A percentile compares a stretch with the other conserved stretches of the same genome.
phyloP scores from a whole-genome alignment of 2,329 filamentous ascomycete genomes.

The Xenosphaeropsis pyriputrescens region DNA sequence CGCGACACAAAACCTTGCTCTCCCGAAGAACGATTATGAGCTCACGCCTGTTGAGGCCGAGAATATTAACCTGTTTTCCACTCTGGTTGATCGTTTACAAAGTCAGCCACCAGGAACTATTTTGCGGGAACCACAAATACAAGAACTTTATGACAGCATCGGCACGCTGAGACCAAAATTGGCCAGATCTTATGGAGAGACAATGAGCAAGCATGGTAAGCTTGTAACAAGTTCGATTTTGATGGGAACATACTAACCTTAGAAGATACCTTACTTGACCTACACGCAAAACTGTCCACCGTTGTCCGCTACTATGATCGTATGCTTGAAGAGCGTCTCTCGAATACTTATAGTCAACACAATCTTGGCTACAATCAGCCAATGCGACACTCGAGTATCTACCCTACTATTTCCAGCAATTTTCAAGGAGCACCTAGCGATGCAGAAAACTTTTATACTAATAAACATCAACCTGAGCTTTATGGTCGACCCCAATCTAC shows the following conservation, averaged over 20 bases:
- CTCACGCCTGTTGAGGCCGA: constrained; percentile 87
- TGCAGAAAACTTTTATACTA: constrained; percentile 70
- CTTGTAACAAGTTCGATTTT: constrained; percentile 4
- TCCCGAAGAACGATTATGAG: constrained; percentile 88
- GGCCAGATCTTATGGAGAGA: constrained; percentile 90
- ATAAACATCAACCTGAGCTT: constrained; percentile 22
- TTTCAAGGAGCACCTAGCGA: constrained; percentile 30
- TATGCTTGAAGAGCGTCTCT: constrained; percentile 92
- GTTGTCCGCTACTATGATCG: constrained; percentile 96
- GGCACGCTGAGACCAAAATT: constrained; percentile 86
- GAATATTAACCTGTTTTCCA: constrained; percentile 93
- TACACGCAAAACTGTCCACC: constrained; percentile 89
- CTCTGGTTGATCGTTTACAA: constrained; percentile 83
- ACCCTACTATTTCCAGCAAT: constrained; percentile 52
- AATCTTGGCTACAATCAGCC: constrained; percentile 48
- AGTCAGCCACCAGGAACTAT: constrained; percentile 94
- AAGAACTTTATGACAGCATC: constrained; percentile 95
- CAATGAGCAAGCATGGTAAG: constrained; percentile 97
- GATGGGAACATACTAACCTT: constrained; percentile 18
- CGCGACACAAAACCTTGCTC: constrained; percentile 32
- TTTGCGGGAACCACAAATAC: constrained; percentile 90
- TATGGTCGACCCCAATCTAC: constrained; percentile 33
- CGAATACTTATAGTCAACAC: constrained; percentile 81
- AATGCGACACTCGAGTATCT: constrained; percentile 39
- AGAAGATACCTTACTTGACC: constrained; percentile 75